Evolutionary conservation across 1,139 yeast genomes (phyloP).

Genomic region (Diutina catenulata): DNA sequence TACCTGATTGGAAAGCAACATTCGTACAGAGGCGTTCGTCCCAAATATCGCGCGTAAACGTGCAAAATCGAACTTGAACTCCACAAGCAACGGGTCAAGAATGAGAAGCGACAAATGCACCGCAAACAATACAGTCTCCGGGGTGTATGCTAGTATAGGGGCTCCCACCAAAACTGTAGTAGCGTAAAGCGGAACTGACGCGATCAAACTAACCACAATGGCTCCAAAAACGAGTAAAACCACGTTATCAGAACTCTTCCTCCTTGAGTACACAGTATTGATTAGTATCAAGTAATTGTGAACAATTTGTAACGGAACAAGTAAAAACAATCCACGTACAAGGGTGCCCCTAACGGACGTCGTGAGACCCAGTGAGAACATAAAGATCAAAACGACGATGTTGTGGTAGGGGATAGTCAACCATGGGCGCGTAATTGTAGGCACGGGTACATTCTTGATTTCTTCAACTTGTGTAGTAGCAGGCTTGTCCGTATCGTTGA

Average conservation of each 20-base stretch:
- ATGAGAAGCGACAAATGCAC: slow-evolving; percentile 53
- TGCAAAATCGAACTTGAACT: slow-evolving; percentile 43
- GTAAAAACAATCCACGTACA: slow-evolving; percentile 17
- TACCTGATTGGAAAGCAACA: slow-evolving; percentile 23
- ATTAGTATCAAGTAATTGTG: slow-evolving; percentile 18
- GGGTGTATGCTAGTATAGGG: slow-evolving; percentile 46
- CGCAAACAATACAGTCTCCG: slow-evolving; percentile 55
- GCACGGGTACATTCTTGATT: not conserved
- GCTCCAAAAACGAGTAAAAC: slow-evolving; percentile 17
- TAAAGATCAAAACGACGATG: slow-evolving; percentile 23
- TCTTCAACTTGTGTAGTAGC: not conserved
- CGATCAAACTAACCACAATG: slow-evolving; percentile 23
- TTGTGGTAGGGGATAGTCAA: slow-evolving; percentile 40
- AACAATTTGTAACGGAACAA: slow-evolving; percentile 16
- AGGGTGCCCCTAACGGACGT: slow-evolving; percentile 16
- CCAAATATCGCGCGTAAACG: slow-evolving; percentile 15
- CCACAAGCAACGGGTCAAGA: slow-evolving; percentile 52
- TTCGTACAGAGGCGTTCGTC: slow-evolving; percentile 14
- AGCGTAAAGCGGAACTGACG: slow-evolving; percentile 35
- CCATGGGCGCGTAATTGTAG: slow-evolving; percentile 5
- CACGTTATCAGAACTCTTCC: slow-evolving; percentile 16
- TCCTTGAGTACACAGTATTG: slow-evolving; percentile 13
- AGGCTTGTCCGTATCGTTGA: not conserved
- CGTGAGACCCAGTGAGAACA: slow-evolving; percentile 24
- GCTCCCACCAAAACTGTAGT: slow-evolving; percentile 73